Evolutionary conservation across 2,329 filamentous ascomycete genomes (phyloP).

Genomic region (Penicillium sp.): DNA sequence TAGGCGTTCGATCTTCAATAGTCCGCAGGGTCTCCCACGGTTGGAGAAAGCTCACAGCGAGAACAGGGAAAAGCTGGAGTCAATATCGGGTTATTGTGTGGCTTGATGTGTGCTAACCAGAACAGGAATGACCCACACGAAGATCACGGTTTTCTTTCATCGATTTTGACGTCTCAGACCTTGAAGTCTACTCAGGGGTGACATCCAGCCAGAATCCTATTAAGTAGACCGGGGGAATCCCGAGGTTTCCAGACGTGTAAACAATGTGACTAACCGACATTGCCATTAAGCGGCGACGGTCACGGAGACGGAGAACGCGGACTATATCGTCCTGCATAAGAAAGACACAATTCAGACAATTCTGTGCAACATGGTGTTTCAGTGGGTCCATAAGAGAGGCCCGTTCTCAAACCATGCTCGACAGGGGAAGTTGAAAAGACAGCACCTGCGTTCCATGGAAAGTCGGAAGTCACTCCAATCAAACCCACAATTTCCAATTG

Average conservation of each 20-base stretch:
- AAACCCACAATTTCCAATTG: not conserved
- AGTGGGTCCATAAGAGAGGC: conserved; percentile 8
- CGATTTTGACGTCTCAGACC: not conserved
- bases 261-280: not conserved
- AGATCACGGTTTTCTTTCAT: not conserved
- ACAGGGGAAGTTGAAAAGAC: conserved; percentile 16
- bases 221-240: not conserved
- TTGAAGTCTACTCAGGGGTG: not conserved
- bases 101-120: not conserved
- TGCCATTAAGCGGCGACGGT: not conserved
- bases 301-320: not conserved
- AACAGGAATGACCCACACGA: not conserved
- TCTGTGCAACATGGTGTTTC: conserved; percentile 2
- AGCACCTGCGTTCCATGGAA: conserved; percentile 9
- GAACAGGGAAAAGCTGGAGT: not conserved
- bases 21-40: not conserved
- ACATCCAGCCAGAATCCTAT: not conserved
- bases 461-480: conserved; percentile 12
- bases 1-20: not conserved
- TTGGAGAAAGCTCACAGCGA: not conserved
- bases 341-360: not conserved
- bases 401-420: conserved; percentile 8
- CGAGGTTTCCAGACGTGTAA: not conserved
- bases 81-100: not conserved
- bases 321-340: not conserved